Conservation (phyloP, 202 grass and related monocot species). For the Carex arenaria region DNA sequence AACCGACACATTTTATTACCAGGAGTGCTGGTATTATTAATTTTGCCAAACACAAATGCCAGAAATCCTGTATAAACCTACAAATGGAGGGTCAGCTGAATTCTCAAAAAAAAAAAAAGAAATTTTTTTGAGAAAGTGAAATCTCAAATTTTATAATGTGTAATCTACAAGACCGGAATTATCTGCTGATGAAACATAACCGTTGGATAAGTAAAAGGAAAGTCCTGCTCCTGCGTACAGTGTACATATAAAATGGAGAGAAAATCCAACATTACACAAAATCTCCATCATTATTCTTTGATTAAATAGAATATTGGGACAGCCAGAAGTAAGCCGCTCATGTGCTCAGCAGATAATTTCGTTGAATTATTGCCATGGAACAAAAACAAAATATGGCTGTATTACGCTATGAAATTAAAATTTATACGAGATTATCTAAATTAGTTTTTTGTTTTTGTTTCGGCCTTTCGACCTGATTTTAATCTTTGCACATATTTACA, state of each 20-base stretch:
- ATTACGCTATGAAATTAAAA: background rate
- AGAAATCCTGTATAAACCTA: background rate
- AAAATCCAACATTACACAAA: background rate
- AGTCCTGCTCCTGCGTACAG: too few relatives aligned
- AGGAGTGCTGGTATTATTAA: too few relatives aligned
- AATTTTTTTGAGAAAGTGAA: background rate
- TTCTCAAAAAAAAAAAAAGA: too few relatives aligned
- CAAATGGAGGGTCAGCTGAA: background rate
- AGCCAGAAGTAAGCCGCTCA: background rate
- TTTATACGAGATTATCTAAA: background rate
- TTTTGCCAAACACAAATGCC: background rate
- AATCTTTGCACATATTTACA: too few relatives aligned
- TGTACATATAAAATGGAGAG: background rate
- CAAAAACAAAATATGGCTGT: background rate
- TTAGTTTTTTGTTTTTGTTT: background rate
- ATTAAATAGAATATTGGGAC: constrained; percentile 2
- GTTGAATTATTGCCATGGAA: background rate
- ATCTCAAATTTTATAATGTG: background rate
- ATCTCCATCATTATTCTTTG: background rate
- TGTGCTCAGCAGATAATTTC: background rate
- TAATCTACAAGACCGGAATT: too few relatives aligned
- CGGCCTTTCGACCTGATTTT: too few relatives aligned
- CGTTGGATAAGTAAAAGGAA: background rate
- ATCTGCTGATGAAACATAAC: too few relatives aligned
- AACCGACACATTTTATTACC: background rate